Base-by-base conservation (phyloP, 352 stramenopile genomes). In the Phytophthora chlamydospora region DNA sequence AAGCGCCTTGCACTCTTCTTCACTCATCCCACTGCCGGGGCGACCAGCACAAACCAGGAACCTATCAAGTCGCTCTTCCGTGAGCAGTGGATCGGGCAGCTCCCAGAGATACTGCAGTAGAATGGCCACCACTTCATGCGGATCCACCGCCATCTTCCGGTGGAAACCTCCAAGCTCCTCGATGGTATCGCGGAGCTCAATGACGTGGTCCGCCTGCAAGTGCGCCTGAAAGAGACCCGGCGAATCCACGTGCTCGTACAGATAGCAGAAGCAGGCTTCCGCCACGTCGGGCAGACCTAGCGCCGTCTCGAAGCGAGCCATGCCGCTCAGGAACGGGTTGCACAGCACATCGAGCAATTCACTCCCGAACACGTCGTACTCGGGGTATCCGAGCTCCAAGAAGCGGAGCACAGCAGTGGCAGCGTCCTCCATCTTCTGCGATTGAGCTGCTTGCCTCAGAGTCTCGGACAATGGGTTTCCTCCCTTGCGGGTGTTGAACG, bases 21-120 rank as follows among this genome's bases (percentile, higher is more conserved):
- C 64, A 24, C 68, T 59, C 75, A 87, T 84, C 9, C 51, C 72
- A 19, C 55, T 67, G 6, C 68, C 60, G 2, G 56, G 55, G 0
- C 50, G 38, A 42, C 66, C 73, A 45, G 66, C 81, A 36, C 78
- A 88, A 13, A 73, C 78, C 10, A 92, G 29, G 31, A 92, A 90
- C 54, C 87, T 87, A 47, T 95, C 79, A 6, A 89, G 47, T 1
- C 79, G 76, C 49, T 92, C 83, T 41, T 80, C 75, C 3, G 85
- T 93, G 24, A 95, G 68, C n/a, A 95, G 53, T 27, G 85, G 57
- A 48, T 95, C 85, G 2, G 85, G 84, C 4, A 95, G 63, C 50
- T 95, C 85, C 85, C 85, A 95, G 21, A 95, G 68, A 56, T 93
- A 95, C 53, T 95, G 83, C 14, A 89, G 75, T 33, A 95, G 29